Percentiles rank a stretch among this genome's conserved stretches.
These are phyloP conservation scores for Maudiozyma bulderi DNA, from an alignment of 805 yeast genomes.

Conservation along the genomic window DNA sequence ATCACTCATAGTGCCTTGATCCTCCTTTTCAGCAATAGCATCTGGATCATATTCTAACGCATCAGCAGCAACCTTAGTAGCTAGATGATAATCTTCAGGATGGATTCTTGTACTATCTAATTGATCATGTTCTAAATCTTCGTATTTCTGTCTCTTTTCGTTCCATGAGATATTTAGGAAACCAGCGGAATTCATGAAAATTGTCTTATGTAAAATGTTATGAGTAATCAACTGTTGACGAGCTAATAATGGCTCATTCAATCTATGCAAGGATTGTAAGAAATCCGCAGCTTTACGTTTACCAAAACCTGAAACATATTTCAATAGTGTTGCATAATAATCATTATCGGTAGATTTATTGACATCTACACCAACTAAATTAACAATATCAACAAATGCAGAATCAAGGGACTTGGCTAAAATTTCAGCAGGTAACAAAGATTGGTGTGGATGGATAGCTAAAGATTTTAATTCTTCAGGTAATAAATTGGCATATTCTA, in stretches of 20 bases:
- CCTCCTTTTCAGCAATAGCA: constrained; percentile 56
- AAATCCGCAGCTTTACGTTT: constrained; percentile 90
- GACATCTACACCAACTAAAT: constrained; percentile 87
- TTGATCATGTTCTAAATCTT: constrained; percentile 59
- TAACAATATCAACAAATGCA: constrained; percentile 80
- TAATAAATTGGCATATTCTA: constrained; percentile 70
- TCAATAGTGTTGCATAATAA: constrained; percentile 61
- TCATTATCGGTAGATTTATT: constrained; percentile 72
- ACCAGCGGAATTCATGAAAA: constrained; percentile 87
- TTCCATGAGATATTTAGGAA: constrained; percentile 71
- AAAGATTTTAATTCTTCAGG: constrained; percentile 65
- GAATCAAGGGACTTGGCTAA: constrained; percentile 62
- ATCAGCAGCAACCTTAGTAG: constrained; percentile 96
- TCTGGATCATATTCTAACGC: constrained; percentile 95
- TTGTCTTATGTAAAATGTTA: constrained; percentile 65
- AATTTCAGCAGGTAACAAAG: constrained; percentile 52
- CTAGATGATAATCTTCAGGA: constrained; percentile 94
- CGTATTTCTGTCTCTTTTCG: constrained; percentile 34
- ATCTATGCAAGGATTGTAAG: constrained; percentile 61
- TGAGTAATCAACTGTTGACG: constrained; percentile 83
- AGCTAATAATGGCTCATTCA: constrained; percentile 45
- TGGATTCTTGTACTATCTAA: constrained; percentile 94
- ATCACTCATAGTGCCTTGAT: constrained; percentile 32
- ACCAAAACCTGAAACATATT: constrained; percentile 84
- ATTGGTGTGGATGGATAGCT: constrained; percentile 64